Percentiles rank a stretch among this genome's conserved stretches.
These are phyloP conservation scores for Lentinula sp. DNA, from an alignment of 768 basidiomycete genomes.

Conservation along the genomic window DNA sequence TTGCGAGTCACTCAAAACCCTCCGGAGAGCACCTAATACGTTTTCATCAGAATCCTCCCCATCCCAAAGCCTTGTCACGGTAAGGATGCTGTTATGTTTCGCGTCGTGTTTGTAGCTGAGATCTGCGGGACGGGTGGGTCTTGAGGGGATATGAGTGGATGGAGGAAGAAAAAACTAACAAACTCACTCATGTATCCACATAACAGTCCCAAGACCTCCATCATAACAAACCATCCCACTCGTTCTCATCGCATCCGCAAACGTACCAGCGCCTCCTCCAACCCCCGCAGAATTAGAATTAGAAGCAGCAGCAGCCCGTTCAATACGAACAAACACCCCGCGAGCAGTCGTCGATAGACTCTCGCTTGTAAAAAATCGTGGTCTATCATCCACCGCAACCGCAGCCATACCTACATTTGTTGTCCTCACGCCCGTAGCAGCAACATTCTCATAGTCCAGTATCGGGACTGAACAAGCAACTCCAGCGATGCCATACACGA, in stretches of 20 bases:
- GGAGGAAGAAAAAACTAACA: background rate
- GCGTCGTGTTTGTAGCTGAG: slow-evolving; percentile 83
- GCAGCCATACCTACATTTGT: too few relatives aligned
- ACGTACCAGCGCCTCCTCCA: slow-evolving; percentile 15
- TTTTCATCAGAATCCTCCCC: slow-evolving; percentile 26
- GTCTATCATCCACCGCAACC: background rate
- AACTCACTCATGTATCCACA: slow-evolving; percentile 73
- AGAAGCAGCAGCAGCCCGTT: slow-evolving; percentile 25
- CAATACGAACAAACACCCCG: slow-evolving; percentile 40
- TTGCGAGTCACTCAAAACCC: slow-evolving; percentile 22
- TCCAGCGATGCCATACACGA: slow-evolving; percentile 42
- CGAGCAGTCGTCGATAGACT: slow-evolving; percentile 44
- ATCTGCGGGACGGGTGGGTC: slow-evolving; percentile 58
- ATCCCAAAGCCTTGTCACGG: slow-evolving; percentile 54
- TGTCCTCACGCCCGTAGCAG: slow-evolving; percentile 18
- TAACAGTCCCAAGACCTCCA: slow-evolving; percentile 41
- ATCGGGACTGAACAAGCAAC: slow-evolving; percentile 28
- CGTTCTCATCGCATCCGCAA: slow-evolving; percentile 51
- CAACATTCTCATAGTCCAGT: slow-evolving; percentile 21
- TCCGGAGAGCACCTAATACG: slow-evolving; percentile 26
- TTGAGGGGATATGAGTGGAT: slow-evolving; percentile 17
- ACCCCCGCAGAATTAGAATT: too few relatives aligned
- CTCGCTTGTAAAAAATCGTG: background rate
- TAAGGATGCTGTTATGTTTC: slow-evolving; percentile 45
- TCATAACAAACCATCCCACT: slow-evolving; percentile 60